phyloP scores from a whole-genome alignment of 2,329 filamentous ascomycete genomes.

The Colletotrichum musae region DNA sequence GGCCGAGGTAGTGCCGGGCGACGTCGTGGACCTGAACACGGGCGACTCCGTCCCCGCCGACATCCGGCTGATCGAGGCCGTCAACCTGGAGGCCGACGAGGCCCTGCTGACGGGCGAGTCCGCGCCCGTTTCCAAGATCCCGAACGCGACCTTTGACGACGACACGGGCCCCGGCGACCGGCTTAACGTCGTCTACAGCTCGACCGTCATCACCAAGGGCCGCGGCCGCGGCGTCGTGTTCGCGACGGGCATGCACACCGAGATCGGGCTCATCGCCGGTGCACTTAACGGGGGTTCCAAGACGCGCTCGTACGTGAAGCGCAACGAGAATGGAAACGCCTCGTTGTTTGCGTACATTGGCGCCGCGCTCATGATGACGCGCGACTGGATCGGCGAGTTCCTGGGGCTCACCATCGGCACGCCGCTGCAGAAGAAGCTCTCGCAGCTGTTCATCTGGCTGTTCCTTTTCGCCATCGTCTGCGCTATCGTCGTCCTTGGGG shows the following conservation, averaged over 20 bases:
- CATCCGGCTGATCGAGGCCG: conserved; percentile 61
- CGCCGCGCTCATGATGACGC: conserved; percentile 64
- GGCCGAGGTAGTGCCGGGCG: conserved; percentile 69
- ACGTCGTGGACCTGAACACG: conserved; percentile 69
- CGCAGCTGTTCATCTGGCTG: conserved; percentile 75
- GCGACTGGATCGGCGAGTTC: conserved; percentile 73
- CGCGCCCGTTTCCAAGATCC: conserved; percentile 69
- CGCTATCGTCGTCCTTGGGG: conserved; percentile 77
- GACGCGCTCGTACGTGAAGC: conserved; percentile 67
- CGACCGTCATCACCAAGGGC: conserved; percentile 74
- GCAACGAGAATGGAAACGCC: conserved; percentile 65
- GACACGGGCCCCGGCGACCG: conserved; percentile 73
- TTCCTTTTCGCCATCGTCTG: conserved; percentile 78
- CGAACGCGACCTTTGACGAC: conserved; percentile 62
- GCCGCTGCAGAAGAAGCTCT: conserved; percentile 78
- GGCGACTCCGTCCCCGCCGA: conserved; percentile 61
- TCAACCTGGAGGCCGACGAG: conserved; percentile 67
- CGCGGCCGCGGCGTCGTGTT: conserved; percentile 73
- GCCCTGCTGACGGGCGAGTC: conserved; percentile 76
- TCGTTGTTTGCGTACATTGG: conserved; percentile 66
- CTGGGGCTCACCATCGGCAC: conserved; percentile 79
- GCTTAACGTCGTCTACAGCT: conserved; percentile 75
- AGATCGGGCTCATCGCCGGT: conserved; percentile 74
- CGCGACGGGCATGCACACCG: conserved; percentile 72
- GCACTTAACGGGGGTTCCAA: conserved; percentile 2